Evolutionary conservation across 257 asterid genomes (phyloP).

Genomic region (Cruciata laevipes): DNA sequence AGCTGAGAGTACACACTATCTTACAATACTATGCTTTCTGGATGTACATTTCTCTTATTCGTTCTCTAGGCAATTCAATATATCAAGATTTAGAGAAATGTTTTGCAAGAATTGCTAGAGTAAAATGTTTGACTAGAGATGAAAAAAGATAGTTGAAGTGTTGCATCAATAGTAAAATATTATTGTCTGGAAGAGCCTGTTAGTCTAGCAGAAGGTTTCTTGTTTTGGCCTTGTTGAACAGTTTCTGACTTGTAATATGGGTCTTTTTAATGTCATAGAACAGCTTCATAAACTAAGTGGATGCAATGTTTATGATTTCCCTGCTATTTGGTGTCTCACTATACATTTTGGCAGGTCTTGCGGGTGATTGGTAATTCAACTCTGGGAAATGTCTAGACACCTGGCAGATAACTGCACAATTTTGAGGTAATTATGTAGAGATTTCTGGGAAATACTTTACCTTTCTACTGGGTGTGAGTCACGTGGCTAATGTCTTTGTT

Average conservation of each 20-base stretch:
- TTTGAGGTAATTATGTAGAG: slow-evolving; percentile 33
- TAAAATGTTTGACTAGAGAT: background rate
- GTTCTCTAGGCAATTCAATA: background rate
- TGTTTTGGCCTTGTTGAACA: background rate
- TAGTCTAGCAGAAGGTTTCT: background rate
- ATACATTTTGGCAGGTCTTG: slow-evolving; percentile 7
- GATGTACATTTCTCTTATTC: background rate
- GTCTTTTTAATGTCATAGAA: background rate
- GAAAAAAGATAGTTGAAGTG: slow-evolving; percentile 5
- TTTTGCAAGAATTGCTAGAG: background rate
- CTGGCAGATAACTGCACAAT: slow-evolving; percentile 22
- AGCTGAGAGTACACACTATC: background rate
- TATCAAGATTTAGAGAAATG: too few relatives aligned
- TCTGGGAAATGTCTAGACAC: slow-evolving; percentile 13
- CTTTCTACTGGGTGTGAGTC: background rate
- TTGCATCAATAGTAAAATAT: background rate
- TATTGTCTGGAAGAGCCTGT: background rate
- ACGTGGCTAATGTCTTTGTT: background rate
- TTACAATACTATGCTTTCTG: background rate
- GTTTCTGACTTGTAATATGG: background rate
- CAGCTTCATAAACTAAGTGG: background rate
- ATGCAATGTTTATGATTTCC: background rate
- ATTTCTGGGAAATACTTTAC: slow-evolving; percentile 5
- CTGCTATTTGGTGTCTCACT: background rate
- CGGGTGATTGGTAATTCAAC: slow-evolving; percentile 12